Evolutionary conservation across 176 grass and related monocot species (phyloP).

Genomic region (Rhynchospora tenuis): DNA sequence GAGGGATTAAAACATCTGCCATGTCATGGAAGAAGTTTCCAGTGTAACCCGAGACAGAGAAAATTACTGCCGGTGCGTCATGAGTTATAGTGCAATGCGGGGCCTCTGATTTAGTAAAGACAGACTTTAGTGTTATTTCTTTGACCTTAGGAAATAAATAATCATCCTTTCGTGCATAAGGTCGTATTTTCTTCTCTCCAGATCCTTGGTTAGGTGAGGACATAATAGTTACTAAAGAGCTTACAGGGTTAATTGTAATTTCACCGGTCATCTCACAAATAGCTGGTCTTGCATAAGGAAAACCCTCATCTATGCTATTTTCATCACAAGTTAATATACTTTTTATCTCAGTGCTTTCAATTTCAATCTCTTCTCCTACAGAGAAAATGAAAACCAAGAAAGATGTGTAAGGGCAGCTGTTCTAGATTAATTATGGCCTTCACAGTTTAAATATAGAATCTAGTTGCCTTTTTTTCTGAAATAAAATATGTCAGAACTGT

Average conservation of each 20-base stretch:
- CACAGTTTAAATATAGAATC: not conserved
- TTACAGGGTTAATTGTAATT: constrained; percentile 34
- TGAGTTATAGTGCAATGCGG: constrained; percentile 37
- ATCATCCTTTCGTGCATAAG: constrained; percentile 45
- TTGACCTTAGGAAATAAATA: constrained; percentile 36
- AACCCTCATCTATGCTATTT: constrained; percentile 56
- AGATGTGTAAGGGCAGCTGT: not conserved
- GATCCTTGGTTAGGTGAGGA: constrained; percentile 3
- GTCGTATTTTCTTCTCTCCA: constrained; percentile 22
- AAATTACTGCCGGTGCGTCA: constrained; percentile 46
- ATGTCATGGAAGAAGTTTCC: constrained; percentile 72
- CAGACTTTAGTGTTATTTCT: constrained; percentile 43
- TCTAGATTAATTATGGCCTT: not conserved
- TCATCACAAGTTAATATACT: constrained; percentile 49
- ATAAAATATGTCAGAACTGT: no score
- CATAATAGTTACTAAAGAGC: constrained; percentile 32
- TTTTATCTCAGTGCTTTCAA: constrained; percentile 19
- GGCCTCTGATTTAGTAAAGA: constrained; percentile 18
- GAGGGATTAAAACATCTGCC: constrained; percentile 52
- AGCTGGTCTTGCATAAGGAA: constrained; percentile 57
- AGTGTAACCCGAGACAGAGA: constrained; percentile 55
- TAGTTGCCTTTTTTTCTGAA: not conserved
- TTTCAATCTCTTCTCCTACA: constrained; percentile 24
- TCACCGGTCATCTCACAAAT: constrained; percentile 50
- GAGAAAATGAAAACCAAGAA: not conserved